Evolutionary conservation across 2,329 filamentous ascomycete genomes (phyloP).

Genomic region (Penicillium sp.): DNA sequence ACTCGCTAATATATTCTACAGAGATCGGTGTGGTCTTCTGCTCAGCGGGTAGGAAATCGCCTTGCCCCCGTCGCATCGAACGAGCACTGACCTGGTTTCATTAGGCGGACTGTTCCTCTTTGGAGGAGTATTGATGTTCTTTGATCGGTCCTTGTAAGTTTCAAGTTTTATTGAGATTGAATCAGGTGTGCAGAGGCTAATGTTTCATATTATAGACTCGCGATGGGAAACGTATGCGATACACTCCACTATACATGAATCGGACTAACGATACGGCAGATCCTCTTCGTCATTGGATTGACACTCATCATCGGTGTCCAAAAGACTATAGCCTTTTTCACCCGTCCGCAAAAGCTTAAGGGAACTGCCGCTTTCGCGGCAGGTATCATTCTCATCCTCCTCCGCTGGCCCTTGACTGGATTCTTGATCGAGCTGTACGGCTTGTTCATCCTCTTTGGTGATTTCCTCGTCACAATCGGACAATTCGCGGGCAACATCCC

Average conservation of each 20-base stretch:
- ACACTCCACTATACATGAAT: slow-evolving; percentile 1
- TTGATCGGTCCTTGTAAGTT: slow-evolving; percentile 89
- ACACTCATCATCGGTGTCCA: slow-evolving; percentile 91
- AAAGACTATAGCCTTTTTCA: slow-evolving; percentile 94
- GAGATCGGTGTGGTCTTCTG: slow-evolving; percentile 98
- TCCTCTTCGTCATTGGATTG: slow-evolving; percentile 95
- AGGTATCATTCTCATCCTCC: slow-evolving; percentile 80
- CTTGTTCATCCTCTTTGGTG: slow-evolving; percentile 89
- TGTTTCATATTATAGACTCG: slow-evolving; percentile 62
- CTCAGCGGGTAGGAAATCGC: slow-evolving; percentile 74
- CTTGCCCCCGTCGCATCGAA: neutral
- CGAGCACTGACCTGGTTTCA: slow-evolving; percentile 18
- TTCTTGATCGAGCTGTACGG: slow-evolving; percentile 92
- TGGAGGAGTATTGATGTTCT: slow-evolving; percentile 93
- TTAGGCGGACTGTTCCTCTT: slow-evolving; percentile 92
- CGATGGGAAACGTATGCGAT: slow-evolving; percentile 85
- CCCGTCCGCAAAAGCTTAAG: slow-evolving; percentile 86
- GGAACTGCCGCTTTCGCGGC: slow-evolving; percentile 85
- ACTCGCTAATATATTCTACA: slow-evolving; percentile 45
- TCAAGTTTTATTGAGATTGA: neutral
- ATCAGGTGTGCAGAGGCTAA: slow-evolving; percentile 6
- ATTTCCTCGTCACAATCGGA: slow-evolving; percentile 91
- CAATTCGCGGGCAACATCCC: slow-evolving; percentile 84
- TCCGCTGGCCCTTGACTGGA: slow-evolving; percentile 88
- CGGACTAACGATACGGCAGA: slow-evolving; percentile 54